These are phyloP conservation scores for Kwoniella sp. DNA, from an alignment of 768 basidiomycete species.

Conservation along the genomic window DNA sequence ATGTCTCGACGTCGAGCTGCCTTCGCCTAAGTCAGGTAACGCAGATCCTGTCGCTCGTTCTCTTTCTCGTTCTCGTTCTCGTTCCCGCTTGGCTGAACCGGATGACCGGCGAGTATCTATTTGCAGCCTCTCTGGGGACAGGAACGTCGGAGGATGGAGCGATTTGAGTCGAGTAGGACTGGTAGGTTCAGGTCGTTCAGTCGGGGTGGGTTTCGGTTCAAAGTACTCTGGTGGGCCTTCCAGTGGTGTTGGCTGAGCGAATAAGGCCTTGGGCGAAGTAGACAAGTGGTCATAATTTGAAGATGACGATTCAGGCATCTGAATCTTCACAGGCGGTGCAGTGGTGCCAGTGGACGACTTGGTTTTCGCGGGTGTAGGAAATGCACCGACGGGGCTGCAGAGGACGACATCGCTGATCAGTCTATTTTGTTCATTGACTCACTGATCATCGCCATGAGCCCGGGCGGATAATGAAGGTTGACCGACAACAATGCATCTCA, in stretches of 20 bases:
- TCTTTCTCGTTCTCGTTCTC: no score
- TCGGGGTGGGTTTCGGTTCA: neutral
- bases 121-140: slow-evolving; percentile 20
- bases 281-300: slow-evolving; percentile 10
- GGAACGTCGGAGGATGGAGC: slow-evolving; percentile 2
- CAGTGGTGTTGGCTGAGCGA: slow-evolving; percentile 28
- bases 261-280: slow-evolving; percentile 18
- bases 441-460: no score
- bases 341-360: neutral
- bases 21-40: slow-evolving; percentile 5
- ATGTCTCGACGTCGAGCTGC: slow-evolving; percentile 9
- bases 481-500: neutral
- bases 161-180: slow-evolving; percentile 10
- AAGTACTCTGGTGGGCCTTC: slow-evolving; percentile 31
- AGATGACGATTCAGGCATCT: slow-evolving; percentile 2
- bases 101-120: slow-evolving; percentile 8
- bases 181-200: slow-evolving; percentile 1
- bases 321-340: slow-evolving; percentile 6
- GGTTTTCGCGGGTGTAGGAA: slow-evolving; percentile 11
- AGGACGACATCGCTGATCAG: neutral
- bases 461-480: no score
- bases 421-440: neutral
- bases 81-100: slow-evolving; percentile 12
- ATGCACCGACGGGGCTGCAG: slow-evolving; percentile 5
- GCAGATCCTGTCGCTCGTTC: slow-evolving; percentile 13